Base-by-base conservation (phyloP, 2,329 filamentous ascomycete genomes). In the Penicillium sp. region DNA sequence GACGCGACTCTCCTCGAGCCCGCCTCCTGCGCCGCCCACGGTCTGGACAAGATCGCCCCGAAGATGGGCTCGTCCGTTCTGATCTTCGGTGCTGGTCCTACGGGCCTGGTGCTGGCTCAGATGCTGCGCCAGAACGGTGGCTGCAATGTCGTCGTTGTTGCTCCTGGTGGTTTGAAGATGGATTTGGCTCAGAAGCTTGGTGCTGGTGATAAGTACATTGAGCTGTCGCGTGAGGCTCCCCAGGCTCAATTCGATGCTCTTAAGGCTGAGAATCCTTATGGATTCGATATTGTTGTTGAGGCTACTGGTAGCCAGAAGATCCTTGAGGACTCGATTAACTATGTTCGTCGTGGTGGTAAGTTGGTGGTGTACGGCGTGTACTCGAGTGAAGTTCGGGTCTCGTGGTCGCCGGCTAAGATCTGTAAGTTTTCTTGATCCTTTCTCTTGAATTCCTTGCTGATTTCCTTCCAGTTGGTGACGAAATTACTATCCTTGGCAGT, bases 331-430 rank as follows among this genome's bases (percentile, higher is more conserved):
- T 80, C 86, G 29, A 89, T 91, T 72, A 81, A 89, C 75, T 90
- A 89, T 70, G 86, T 89, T 64, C 85, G 86, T 47, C 82, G 87
- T 51, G 88, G 88, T 42, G 88, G 88, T 55, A 90, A 88, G 71
- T 78, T 90, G 33, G 85, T 90, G 43, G 86, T 89, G 59, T 90
- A 90, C 63, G 88, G 86, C 49, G 88, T 91, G 27, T 91, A 90
- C 71, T 78, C 83, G 62, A 83, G 79, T 61, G 75, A 82, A 29
- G 86, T 83, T 55, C 82, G 82, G 49, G 86, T 91, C 31, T 80
- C 82, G 4, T 89, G 87, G 86, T 79, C 86, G 6, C 88, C 88
- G n/a, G 81, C 82, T 71, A 88, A 88, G 78, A 90, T 91, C 67
- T 90, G 76, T 85, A 70, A 80, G 82, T 49, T 35, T 19, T 27